These are phyloP conservation scores for Wolfiporia cocos DNA, from an alignment of 1,284 basidiomycete species.

Conservation along the genomic window DNA sequence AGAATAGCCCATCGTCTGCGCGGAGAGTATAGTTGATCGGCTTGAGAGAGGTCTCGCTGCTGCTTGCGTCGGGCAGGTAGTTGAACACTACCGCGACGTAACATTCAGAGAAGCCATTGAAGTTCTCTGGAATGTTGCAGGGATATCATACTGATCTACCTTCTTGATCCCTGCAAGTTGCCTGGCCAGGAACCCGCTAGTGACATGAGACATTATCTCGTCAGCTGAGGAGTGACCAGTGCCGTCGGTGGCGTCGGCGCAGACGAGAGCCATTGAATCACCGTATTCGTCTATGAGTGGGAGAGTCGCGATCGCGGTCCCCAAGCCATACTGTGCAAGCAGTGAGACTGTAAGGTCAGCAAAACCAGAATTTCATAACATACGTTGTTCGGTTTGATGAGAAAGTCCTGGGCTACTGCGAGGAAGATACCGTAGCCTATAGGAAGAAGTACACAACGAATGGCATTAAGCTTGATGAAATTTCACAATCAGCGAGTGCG, in stretches of 20 bases:
- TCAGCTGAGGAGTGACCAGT: conserved; percentile 42
- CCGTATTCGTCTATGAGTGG: conserved; percentile 45
- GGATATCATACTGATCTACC: conserved; percentile 43
- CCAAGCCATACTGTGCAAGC: conserved; percentile 52
- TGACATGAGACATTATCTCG: conserved; percentile 53
- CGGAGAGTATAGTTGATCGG: conserved; percentile 66
- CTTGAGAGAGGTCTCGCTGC: conserved; percentile 22
- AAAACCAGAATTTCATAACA: conserved; percentile 15
- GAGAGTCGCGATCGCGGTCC: conserved; percentile 45
- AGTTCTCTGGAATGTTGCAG: conserved; percentile 62
- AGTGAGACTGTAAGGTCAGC: conserved; percentile 1
- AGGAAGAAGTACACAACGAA: conserved; percentile 65
- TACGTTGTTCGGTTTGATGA: conserved; percentile 51
- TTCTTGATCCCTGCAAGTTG: conserved; percentile 43
- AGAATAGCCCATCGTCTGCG: conserved; percentile 59
- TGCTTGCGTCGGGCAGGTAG: conserved; percentile 36
- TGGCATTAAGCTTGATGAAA: conserved; percentile 45
- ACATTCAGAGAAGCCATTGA: conserved; percentile 63
- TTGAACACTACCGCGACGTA: conserved; percentile 66
- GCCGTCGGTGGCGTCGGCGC: conserved; percentile 57
- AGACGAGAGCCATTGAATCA: conserved; percentile 49
- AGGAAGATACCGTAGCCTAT: conserved; percentile 67
- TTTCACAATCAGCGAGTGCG: conserved; percentile 28
- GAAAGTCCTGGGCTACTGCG: conserved; percentile 54
- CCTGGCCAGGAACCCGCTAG: conserved; percentile 37